Evolutionary conservation across 805 yeast species (phyloP).

Genomic region (Ogataea zsoltii): DNA sequence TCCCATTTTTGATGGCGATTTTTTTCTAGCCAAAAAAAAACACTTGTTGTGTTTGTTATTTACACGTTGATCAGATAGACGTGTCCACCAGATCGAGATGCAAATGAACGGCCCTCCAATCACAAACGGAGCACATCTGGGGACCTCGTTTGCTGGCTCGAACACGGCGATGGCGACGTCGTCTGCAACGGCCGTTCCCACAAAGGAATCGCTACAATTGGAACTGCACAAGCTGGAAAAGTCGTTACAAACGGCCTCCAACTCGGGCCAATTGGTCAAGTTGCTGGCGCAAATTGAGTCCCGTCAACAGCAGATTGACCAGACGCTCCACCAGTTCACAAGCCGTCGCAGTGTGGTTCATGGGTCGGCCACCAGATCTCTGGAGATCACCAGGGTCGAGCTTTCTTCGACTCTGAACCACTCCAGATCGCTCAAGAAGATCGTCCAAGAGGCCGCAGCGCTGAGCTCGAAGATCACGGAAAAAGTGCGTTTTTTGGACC

Average conservation of each 20-base stretch:
- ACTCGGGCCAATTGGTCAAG: constrained; percentile 25
- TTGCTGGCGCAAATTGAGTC: constrained; percentile 26
- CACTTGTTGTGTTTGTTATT: too few relatives aligned
- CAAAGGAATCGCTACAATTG: constrained; percentile 21
- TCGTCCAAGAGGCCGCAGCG: constrained; percentile 60
- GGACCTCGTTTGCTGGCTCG: neutral
- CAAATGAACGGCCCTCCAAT: neutral
- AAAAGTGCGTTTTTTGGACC: constrained; percentile 67
- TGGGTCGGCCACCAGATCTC: constrained; percentile 38
- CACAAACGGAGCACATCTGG: neutral
- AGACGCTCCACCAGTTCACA: constrained; percentile 22
- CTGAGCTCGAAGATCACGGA: constrained; percentile 68
- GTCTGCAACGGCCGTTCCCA: constrained; percentile 11
- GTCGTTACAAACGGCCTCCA: constrained; percentile 26
- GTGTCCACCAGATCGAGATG: neutral
- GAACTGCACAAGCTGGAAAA: constrained; percentile 24
- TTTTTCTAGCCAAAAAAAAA: neutral
- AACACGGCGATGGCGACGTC: too few relatives aligned
- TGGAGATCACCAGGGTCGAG: constrained; percentile 63
- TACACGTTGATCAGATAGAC: neutral
- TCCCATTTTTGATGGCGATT: neutral
- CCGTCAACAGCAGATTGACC: constrained; percentile 28
- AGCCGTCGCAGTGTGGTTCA: constrained; percentile 39
- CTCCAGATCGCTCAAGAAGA: constrained; percentile 55
- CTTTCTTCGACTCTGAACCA: constrained; percentile 59